A percentile compares a stretch with the other conserved stretches of the same genome.
Evolutionary conservation across 306 rosid species (phyloP).

Genomic region (Oxytropis ochrocephala): DNA sequence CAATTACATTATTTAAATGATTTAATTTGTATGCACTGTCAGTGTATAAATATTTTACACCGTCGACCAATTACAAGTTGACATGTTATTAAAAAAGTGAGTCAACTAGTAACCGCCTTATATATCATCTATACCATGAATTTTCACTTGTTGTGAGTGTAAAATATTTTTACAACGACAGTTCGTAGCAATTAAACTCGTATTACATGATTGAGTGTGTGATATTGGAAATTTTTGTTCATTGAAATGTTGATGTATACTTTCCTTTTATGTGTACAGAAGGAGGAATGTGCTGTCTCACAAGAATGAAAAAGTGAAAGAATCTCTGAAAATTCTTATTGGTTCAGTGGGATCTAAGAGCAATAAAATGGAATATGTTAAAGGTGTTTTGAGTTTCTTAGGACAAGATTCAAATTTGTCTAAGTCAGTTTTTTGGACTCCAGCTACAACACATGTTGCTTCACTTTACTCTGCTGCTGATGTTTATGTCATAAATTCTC

Average conservation of each 20-base stretch:
- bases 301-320: slow-evolving; percentile 25
- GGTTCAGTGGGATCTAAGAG: slow-evolving; percentile 98
- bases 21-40: too few relatives aligned
- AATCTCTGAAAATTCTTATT: slow-evolving; percentile 51
- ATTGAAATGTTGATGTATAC: slow-evolving; percentile 23
- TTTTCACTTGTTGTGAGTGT: too few relatives aligned
- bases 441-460: slow-evolving; percentile 69
- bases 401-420: slow-evolving; percentile 66
- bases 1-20: neutral
- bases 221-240: slow-evolving; percentile 18
- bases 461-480: slow-evolving; percentile 92
- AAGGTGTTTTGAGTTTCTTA: slow-evolving; percentile 47
- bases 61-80: too few relatives aligned
- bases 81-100: too few relatives aligned
- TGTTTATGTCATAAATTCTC: slow-evolving; percentile 84
- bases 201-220: neutral
- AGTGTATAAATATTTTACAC: too few relatives aligned
- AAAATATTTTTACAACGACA: too few relatives aligned
- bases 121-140: too few relatives aligned
- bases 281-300: slow-evolving; percentile 30
- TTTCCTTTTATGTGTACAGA: neutral
- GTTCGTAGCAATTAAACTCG: too few relatives aligned
- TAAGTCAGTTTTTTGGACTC: slow-evolving; percentile 76
- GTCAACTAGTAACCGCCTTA: too few relatives aligned
- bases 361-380: slow-evolving; percentile 77